Conservation (phyloP, 805 yeast species). For the Jamesozyma gamospora region DNA sequence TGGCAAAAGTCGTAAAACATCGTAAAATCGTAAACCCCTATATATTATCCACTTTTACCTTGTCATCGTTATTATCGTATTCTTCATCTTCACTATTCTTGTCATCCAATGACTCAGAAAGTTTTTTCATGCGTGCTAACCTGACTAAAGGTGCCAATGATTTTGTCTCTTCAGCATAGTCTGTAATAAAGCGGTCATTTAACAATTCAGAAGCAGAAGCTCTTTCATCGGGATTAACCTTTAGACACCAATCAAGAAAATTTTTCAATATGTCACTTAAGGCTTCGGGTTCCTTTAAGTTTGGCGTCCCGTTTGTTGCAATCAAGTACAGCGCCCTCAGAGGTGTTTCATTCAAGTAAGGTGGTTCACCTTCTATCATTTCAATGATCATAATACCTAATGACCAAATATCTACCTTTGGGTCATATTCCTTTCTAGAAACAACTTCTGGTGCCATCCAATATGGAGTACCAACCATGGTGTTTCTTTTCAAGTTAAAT, state of each 20-base stretch:
- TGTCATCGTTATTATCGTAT: not conserved
- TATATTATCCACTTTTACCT: not conserved
- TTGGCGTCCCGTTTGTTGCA: constrained; percentile 95
- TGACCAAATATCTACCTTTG: constrained; percentile 96
- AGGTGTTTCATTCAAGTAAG: constrained; percentile 93
- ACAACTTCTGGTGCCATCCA: constrained; percentile 99
- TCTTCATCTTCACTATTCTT: constrained; percentile 2
- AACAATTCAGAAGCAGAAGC: constrained; percentile 69
- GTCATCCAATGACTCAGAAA: constrained; percentile 5
- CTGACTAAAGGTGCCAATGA: constrained; percentile 66
- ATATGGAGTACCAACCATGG: constrained; percentile 99
- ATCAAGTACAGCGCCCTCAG: constrained; percentile 85
- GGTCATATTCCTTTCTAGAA: constrained; percentile 87
- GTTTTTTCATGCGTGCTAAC: constrained; percentile 44
- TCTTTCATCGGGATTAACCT: constrained; percentile 73
- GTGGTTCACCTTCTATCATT: constrained; percentile 99
- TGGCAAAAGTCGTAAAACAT: constrained; percentile 23
- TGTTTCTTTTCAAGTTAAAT: constrained; percentile 76
- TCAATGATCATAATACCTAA: constrained; percentile 96
- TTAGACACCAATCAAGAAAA: constrained; percentile 69
- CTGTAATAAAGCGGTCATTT: constrained; percentile 50
- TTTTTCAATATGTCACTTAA: constrained; percentile 54
- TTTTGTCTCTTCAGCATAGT: constrained; percentile 47
- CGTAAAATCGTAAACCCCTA: no score
- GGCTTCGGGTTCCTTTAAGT: constrained; percentile 77